phyloP scores from a whole-genome alignment of 2,329 filamentous ascomycete genomes.

The Chrysoporthe austroafricana region DNA sequence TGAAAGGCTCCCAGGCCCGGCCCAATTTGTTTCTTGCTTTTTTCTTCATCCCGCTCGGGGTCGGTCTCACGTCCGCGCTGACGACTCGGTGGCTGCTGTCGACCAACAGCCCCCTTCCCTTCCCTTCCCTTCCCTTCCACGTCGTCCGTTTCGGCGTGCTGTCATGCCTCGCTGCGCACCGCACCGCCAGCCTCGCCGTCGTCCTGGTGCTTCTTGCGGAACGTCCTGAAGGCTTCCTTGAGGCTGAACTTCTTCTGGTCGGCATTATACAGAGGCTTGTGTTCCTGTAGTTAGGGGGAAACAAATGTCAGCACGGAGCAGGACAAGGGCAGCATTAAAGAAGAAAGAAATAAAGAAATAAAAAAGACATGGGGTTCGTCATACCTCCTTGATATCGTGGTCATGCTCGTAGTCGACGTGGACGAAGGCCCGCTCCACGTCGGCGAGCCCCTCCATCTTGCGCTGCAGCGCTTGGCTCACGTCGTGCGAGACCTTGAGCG shows the following conservation, averaged over 20 bases:
- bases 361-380: too few species aligned
- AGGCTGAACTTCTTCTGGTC: slow-evolving; percentile 38
- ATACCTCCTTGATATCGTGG: slow-evolving; percentile 43
- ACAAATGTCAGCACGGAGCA: too few species aligned
- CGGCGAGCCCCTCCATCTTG: slow-evolving; percentile 57
- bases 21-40: neutral
- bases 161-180: neutral
- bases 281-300: slow-evolving; percentile 31
- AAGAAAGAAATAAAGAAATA: too few species aligned
- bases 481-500: slow-evolving; percentile 61
- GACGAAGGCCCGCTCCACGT: slow-evolving; percentile 51
- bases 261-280: slow-evolving; percentile 47
- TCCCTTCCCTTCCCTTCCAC: too few species aligned
- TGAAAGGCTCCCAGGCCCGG: neutral
- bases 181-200: slow-evolving; percentile 1
- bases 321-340: too few species aligned
- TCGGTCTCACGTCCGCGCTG: too few species aligned
- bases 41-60: too few species aligned
- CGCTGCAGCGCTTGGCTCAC: slow-evolving; percentile 63
- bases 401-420: slow-evolving; percentile 50
- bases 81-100: too few species aligned
- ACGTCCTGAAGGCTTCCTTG: slow-evolving; percentile 41
- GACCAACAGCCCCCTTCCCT: too few species aligned
- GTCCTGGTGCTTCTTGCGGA: slow-evolving; percentile 30
- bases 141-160: neutral